A percentile compares a stretch with the other conserved stretches of the same genome.
These are phyloP conservation scores for Suhomyces tanzawaensis DNA, from an alignment of 805 yeast genomes.

Conservation along the genomic window DNA sequence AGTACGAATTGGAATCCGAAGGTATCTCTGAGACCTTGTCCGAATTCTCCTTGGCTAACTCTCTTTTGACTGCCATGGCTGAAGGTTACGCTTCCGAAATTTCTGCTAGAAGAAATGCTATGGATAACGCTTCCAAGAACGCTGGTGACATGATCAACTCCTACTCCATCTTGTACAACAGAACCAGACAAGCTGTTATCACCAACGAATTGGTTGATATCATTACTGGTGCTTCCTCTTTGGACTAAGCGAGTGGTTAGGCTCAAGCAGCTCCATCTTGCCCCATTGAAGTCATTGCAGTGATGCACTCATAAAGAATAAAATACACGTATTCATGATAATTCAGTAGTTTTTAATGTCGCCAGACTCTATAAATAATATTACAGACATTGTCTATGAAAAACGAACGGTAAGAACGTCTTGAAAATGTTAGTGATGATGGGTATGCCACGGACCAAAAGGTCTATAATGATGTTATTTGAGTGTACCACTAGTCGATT, in stretches of 20 bases:
- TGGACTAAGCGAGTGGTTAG: conserved; percentile 56
- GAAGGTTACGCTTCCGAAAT: conserved; percentile 98
- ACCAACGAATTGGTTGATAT: conserved; percentile 99
- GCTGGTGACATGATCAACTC: conserved; percentile 98
- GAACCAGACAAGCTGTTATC: conserved; percentile 99
- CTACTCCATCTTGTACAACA: conserved; percentile 97
- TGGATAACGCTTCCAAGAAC: conserved; percentile 99
- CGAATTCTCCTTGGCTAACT: conserved; percentile 88
- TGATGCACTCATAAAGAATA: too few species aligned
- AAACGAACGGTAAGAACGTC: too few species aligned
- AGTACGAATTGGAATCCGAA: conserved; percentile 72
- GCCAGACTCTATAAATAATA: too few species aligned
- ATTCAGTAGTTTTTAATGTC: too few species aligned
- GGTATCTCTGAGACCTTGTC: conserved; percentile 69
- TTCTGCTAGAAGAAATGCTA: conserved; percentile 98
- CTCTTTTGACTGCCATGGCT: conserved; percentile 86
- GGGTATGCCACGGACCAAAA: too few species aligned
- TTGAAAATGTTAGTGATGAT: too few species aligned
- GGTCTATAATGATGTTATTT: too few species aligned
- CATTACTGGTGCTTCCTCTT: conserved; percentile 98
- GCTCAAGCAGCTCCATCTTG: not conserved
- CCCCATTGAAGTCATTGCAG: not conserved
- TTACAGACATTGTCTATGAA: too few species aligned
- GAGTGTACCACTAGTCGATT: conserved; percentile 54
- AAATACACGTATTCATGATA: conserved; percentile 7